A percentile compares a stretch with the other conserved stretches of the same genome.
These are phyloP conservation scores for Rhynchospora pubera DNA, from an alignment of 176 grass and related monocot genomes.

Conservation along the genomic window DNA sequence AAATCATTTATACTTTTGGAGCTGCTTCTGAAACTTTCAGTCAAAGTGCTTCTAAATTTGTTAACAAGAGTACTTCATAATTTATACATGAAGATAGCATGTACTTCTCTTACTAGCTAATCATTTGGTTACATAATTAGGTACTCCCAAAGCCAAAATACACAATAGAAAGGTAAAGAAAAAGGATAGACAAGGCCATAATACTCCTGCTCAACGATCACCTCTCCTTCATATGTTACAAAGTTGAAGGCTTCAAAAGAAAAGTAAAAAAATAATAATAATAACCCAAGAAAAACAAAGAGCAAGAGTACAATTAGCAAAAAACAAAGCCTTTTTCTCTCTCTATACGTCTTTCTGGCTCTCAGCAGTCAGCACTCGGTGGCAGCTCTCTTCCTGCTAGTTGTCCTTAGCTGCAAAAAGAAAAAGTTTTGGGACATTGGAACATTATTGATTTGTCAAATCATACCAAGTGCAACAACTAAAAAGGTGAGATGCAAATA, in stretches of 20 bases:
- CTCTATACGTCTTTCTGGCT: not conserved
- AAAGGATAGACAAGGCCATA: constrained; percentile 4
- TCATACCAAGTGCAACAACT: not conserved
- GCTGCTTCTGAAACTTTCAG: not conserved
- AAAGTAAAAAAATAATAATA: not conserved
- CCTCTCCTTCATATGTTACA: constrained; percentile 26
- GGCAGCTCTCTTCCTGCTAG: constrained; percentile 58
- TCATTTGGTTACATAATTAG: constrained; percentile 1
- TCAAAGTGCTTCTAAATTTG: not conserved
- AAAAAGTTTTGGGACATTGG: constrained; percentile 1
- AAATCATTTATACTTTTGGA: not conserved
- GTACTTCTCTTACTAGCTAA: constrained; percentile 8
- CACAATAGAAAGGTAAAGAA: not conserved
- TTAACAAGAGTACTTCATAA: not conserved
- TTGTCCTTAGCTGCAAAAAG: constrained; percentile 28
- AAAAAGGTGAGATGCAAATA: not conserved
- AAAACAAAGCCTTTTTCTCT: constrained; percentile 11
- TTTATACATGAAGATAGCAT: not conserved
- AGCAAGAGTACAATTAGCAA: not conserved
- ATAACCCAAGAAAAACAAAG: not conserved
- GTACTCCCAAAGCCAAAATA: not conserved
- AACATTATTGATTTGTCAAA: not conserved
- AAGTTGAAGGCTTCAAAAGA: not conserved
- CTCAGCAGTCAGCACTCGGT: constrained; percentile 28
- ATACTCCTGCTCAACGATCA: constrained; percentile 5